Conservation (phyloP, 768 basidiomycete species). For the Boletus pseudopeckii region DNA sequence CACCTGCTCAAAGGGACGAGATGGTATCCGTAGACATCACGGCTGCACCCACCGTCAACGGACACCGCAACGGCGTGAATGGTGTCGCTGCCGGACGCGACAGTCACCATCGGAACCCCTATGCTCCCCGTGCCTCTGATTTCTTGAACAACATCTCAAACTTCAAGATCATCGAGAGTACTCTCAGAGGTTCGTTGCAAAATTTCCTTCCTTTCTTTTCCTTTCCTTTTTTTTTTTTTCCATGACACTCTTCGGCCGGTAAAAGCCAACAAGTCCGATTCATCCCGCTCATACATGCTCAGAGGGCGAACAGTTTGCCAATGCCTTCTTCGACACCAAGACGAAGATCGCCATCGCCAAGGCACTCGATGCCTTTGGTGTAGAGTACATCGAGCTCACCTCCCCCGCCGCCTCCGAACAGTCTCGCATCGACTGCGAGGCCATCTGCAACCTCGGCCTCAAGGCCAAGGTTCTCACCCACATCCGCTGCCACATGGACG, state of each 20-base stretch:
- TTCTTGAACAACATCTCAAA: slow-evolving; percentile 91
- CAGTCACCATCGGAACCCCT: slow-evolving; percentile 62
- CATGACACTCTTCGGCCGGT: not conserved
- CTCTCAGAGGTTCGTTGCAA: slow-evolving; percentile 71
- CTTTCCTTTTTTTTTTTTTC: not conserved
- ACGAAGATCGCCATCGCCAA: slow-evolving; percentile 99
- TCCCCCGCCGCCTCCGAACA: slow-evolving; percentile 97
- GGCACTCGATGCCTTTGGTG: slow-evolving; percentile 97
- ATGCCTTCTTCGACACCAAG: slow-evolving; percentile 99
- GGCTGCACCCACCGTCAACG: slow-evolving; percentile 37
- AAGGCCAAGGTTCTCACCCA: slow-evolving; percentile 97
- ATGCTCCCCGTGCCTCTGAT: slow-evolving; percentile 87
- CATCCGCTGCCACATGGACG: slow-evolving; percentile 99
- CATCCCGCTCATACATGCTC: slow-evolving; percentile 9
- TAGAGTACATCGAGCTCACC: slow-evolving; percentile 99
- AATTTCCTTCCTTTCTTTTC: not conserved
- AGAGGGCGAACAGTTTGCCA: slow-evolving; percentile 99
- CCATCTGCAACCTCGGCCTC: slow-evolving; percentile 97
- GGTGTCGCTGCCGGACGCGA: slow-evolving; percentile 38
- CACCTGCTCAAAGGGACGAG: slow-evolving; percentile 44
- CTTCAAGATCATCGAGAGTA: slow-evolving; percentile 97
- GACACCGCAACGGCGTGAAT: slow-evolving; percentile 39
- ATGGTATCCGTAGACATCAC: slow-evolving; percentile 65
- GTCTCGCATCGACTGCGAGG: slow-evolving; percentile 90
- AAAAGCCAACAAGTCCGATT: slow-evolving; percentile 13